Evolutionary conservation across 2,329 filamentous ascomycete genomes (phyloP).

Genomic region (Colletotrichum tamarilloi): DNA sequence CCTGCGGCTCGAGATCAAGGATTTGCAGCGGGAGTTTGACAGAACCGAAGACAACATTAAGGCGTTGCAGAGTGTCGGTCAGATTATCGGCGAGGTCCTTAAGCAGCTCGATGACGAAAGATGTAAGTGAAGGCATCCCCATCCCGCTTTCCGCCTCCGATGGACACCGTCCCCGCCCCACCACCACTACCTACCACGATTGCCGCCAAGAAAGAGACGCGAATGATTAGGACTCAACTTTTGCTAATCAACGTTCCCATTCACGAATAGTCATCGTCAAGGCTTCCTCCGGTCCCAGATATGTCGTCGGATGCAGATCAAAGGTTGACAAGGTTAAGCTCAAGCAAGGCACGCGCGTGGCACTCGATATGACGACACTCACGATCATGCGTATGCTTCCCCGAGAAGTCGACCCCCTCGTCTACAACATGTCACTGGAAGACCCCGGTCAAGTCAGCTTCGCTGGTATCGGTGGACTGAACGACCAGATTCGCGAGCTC

Average conservation of each 20-base stretch:
- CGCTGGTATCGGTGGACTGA: slow-evolving; percentile 95
- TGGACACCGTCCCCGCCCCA: neutral
- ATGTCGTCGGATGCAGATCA: slow-evolving; percentile 97
- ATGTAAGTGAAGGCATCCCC: slow-evolving; percentile 71
- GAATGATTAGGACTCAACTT: neutral
- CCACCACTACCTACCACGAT: neutral
- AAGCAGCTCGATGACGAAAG: slow-evolving; percentile 99
- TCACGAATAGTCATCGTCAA: slow-evolving; percentile 87
- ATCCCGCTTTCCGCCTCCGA: neutral
- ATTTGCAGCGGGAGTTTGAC: slow-evolving; percentile 93
- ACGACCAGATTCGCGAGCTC: slow-evolving; percentile 97
- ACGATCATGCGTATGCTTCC: slow-evolving; percentile 99
- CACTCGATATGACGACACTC: slow-evolving; percentile 98
- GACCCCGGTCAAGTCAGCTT: slow-evolving; percentile 98
- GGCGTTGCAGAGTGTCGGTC: slow-evolving; percentile 96
- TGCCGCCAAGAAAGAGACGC: neutral
- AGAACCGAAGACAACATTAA: slow-evolving; percentile 99
- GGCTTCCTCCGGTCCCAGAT: slow-evolving; percentile 95
- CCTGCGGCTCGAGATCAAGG: slow-evolving; percentile 95
- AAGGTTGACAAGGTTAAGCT: slow-evolving; percentile 98
- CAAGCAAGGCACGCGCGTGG: slow-evolving; percentile 97
- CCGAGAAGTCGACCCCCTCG: slow-evolving; percentile 95
- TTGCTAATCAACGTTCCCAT: neutral
- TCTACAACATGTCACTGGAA: slow-evolving; percentile 99
- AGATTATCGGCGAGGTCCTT: slow-evolving; percentile 98